These are phyloP conservation scores for Combretum micranthum DNA, from an alignment of 345 rosid genomes.

Conservation along the genomic window DNA sequence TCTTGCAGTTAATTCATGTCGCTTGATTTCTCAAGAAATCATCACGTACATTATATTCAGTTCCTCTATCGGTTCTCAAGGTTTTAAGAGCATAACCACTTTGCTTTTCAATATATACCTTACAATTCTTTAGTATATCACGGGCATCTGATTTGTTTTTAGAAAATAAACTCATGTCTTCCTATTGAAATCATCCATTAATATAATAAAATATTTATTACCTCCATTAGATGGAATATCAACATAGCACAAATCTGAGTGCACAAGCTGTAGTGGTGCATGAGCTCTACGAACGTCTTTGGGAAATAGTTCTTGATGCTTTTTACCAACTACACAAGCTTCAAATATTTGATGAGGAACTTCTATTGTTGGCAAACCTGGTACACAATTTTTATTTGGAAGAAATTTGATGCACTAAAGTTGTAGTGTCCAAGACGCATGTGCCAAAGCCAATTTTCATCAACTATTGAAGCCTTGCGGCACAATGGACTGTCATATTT, in stretches of 20 bases:
- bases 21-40: neutral
- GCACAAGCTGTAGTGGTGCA: neutral
- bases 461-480: too few species aligned
- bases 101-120: conserved; percentile 4
- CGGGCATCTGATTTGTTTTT: neutral
- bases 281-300: too few species aligned
- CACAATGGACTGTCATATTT: too few species aligned
- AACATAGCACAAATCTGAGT: neutral
- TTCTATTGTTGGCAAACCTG: too few species aligned
- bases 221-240: neutral
- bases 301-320: too few species aligned
- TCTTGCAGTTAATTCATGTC: neutral
- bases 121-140: neutral
- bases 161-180: neutral
- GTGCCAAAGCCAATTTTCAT: too few species aligned
- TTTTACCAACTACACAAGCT: too few species aligned
- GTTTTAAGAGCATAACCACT: neutral
- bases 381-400: too few species aligned
- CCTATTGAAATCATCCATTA: neutral
- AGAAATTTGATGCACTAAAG: too few species aligned
- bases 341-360: too few species aligned
- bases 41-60: neutral
- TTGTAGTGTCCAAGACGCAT: too few species aligned
- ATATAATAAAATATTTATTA: neutral
- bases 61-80: conserved; percentile 2